Evolutionary conservation across 768 basidiomycete species (phyloP), one percentile per base, ranked within the genome.

Genomic region (Auricularia cornea): DNA sequence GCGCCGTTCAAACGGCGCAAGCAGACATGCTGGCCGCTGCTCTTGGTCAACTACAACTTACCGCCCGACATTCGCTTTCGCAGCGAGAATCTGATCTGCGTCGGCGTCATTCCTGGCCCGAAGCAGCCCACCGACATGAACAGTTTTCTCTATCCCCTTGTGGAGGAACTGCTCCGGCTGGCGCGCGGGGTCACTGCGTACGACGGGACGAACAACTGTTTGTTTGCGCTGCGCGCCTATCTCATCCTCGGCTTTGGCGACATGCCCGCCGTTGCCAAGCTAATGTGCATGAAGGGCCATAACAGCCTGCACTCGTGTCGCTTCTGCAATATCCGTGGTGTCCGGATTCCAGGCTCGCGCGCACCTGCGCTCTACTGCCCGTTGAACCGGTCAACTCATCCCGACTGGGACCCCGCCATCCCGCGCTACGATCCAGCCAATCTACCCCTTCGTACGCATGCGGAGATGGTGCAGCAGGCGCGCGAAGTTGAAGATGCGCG

Each of bases 41-140:
- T 83, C 20, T 8, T 78, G 0, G 71, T 76, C 63, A 78, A 79
- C 63, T 77, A 75, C 68, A 82, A 82, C 60, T 68, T n/a, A n/a
- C n/a, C n/a, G n/a, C n/a, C n/a, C n/a, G n/a, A n/a, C n/a, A n/a
- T n/a, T n/a, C n/a, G n/a, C 2, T 77, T 74, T 32, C 77, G 73
- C 29, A 59, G 74, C 11, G 61, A 73, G 8, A 60, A 80, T 48
- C 68, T 81, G 3, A 56, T 83, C 3, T 72, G 70, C 32, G 38
- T 80, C 10, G 78, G 78, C 16, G 69, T 81, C 57, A 79, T 83
- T 57, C 81, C 80, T 2, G 78, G 82, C 0, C 81, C 78, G 0
- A 74, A 76, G 23, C 76, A 77, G 41, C 78, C 81, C 0, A 72
- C 74, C 33, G 74, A 78, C 56, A 31, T 77, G 3, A 71, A 73